Base-by-base conservation (phyloP, 768 basidiomycete genomes). In the Trametes coccinea region DNA sequence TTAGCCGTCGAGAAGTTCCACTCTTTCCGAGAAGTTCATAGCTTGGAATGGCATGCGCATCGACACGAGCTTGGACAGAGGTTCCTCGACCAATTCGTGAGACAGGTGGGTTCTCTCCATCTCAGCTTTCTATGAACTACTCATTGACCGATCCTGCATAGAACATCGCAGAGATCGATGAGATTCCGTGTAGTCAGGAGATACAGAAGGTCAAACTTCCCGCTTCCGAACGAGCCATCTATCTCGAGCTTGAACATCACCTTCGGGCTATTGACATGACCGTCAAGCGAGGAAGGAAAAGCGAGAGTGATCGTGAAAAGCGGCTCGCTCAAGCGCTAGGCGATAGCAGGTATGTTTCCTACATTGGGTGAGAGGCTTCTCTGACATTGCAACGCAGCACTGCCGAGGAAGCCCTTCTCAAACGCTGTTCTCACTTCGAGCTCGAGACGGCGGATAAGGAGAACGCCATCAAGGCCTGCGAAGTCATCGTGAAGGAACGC, bases 401-500 rank as follows among this genome's bases (percentile, higher is more conserved):
- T 62, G 92, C 92, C 2, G 92, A 94, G 70, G 93, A 97, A 77
- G 94, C 95, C 2, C 82, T 98, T 10, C 81, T 98, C 60, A 98
- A 98, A 71, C 89, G 95, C 41, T 96, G 94, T 71, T 95, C 95
- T 5, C 95, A 96, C 72, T 98, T 96, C 73, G 92, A 94, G 66
- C 80, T 95, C 37, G 91, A 93, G 56, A 84, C 83, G 16, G 78
- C 79, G n/a, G 70, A 79, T 34, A 78, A 78, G 59, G 82, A 83
- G 62, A 84, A 95, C 64, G 94, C 95, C 0, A 89, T 92, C 84
- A 90, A 89, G 68, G 93, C 95, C 3, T 97, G 95, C 73, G 92
- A 98, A 64, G 84, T 93, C 66, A 96, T 98, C 65, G 89, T 95
- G 60, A 74, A 83, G 61, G 91, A 93, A 67, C 90, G 95, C 41